Evolutionary conservation across 148 eudicot genomes (phyloP).

Genomic region (Rhododendron ferrugineum): DNA sequence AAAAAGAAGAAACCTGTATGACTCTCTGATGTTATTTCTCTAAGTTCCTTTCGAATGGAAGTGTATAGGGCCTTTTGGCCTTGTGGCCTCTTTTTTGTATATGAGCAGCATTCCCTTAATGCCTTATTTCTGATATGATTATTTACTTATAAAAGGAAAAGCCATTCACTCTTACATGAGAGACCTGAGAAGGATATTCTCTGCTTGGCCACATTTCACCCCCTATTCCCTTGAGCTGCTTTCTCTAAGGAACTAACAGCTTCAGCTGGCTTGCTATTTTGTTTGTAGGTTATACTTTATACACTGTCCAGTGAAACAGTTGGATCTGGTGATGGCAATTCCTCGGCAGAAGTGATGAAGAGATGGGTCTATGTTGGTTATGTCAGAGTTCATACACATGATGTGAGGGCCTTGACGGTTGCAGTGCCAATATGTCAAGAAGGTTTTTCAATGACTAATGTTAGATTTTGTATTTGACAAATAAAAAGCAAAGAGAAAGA

Average conservation of each 20-base stretch:
- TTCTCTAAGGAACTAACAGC: neutral
- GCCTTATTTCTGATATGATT: too few species aligned
- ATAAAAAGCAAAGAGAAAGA: neutral
- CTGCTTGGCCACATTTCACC: neutral
- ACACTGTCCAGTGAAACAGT: constrained; percentile 46
- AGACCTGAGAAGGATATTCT: neutral
- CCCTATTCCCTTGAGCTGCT: neutral
- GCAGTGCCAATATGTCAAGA: constrained; percentile 73
- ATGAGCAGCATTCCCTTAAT: too few species aligned
- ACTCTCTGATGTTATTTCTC: neutral
- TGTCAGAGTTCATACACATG: constrained; percentile 76
- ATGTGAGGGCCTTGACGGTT: constrained; percentile 78
- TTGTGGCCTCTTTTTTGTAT: too few species aligned
- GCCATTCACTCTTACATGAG: neutral
- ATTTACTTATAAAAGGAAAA: too few species aligned
- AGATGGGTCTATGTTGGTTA: constrained; percentile 84
- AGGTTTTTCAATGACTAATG: constrained; percentile 33
- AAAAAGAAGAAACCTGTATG: neutral
- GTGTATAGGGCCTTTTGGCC: too few species aligned
- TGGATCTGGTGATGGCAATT: constrained; percentile 27
- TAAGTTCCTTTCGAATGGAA: too few species aligned
- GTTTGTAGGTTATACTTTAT: constrained; percentile 69
- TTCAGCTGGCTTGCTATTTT: neutral
- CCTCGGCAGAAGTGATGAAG: constrained; percentile 31
- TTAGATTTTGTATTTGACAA: neutral